Percentiles rank a stretch among this genome's conserved stretches.
These are phyloP conservation scores for Pelargonium citronellum DNA, from an alignment of 441 rosid genomes.

Conservation along the genomic window DNA sequence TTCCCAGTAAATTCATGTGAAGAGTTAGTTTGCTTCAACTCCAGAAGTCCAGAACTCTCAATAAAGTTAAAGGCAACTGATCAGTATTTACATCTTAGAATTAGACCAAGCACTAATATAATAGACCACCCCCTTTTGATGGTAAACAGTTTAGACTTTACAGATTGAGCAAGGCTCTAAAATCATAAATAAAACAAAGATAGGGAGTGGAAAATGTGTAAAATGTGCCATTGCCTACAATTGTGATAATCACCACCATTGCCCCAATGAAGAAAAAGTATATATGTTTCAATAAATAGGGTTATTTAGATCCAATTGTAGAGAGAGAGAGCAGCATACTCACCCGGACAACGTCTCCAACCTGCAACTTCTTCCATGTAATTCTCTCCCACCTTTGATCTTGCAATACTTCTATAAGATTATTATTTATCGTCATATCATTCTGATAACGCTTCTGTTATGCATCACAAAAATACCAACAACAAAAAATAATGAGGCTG, in stretches of 20 bases:
- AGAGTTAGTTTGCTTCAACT: too few relatives aligned
- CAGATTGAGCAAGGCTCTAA: constrained; percentile 2
- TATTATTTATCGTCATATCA: constrained; percentile 86
- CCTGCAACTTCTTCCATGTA: constrained; percentile 95
- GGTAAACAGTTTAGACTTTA: neutral
- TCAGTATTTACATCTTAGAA: constrained; percentile 6
- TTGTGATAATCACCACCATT: neutral
- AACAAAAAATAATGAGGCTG: constrained; percentile 13
- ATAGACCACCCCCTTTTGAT: neutral
- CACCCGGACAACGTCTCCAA: constrained; percentile 93
- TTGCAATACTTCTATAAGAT: constrained; percentile 71
- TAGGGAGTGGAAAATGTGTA: neutral
- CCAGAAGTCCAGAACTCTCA: neutral
- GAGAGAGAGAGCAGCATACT: constrained; percentile 20
- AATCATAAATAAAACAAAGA: neutral
- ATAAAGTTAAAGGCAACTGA: neutral
- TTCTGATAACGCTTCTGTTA: constrained; percentile 95
- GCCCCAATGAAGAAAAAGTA: neutral
- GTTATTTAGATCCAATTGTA: neutral
- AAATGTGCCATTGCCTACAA: neutral
- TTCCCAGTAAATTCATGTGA: too few relatives aligned
- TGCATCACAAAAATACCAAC: constrained; percentile 20
- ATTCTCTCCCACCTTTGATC: constrained; percentile 69
- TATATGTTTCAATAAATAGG: neutral
- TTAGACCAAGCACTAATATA: neutral